Evolutionary conservation across 345 rosid species (phyloP).

Genomic region (Arabidopsis arenosa): DNA sequence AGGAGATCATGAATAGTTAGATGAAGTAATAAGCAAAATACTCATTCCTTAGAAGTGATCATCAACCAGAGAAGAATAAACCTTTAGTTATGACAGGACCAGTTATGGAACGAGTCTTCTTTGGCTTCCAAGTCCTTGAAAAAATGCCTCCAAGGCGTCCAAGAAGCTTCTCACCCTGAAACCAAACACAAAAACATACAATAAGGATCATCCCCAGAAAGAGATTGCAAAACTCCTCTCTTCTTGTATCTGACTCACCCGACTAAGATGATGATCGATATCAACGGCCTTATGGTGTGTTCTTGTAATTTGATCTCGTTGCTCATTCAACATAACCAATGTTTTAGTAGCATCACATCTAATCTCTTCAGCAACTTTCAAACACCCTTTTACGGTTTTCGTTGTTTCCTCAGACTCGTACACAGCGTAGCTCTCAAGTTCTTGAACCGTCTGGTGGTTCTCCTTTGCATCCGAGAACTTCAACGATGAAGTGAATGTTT

Average conservation of each 20-base stretch:
- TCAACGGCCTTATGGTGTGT: slow-evolving; percentile 68
- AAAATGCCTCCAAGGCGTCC: slow-evolving; percentile 92
- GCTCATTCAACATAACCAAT: slow-evolving; percentile 78
- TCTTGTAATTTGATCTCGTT: slow-evolving; percentile 78
- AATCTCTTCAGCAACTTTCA: slow-evolving; percentile 87
- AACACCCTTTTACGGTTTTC: slow-evolving; percentile 71
- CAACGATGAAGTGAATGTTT: too few relatives aligned
- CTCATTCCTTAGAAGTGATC: neutral
- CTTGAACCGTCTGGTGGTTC: slow-evolving; percentile 84
- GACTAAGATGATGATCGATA: slow-evolving; percentile 82
- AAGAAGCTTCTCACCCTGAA: slow-evolving; percentile 93
- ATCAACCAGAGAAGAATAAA: slow-evolving; percentile 32
- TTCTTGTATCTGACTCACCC: slow-evolving; percentile 52
- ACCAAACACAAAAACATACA: slow-evolving; percentile 35
- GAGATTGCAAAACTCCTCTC: slow-evolving; percentile 1
- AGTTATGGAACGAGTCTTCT: slow-evolving; percentile 63
- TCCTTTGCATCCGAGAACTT: slow-evolving; percentile 30
- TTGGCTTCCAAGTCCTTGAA: slow-evolving; percentile 91
- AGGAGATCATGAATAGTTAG: neutral
- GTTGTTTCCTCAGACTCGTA: slow-evolving; percentile 92
- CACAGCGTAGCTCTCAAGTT: slow-evolving; percentile 75
- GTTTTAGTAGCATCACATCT: slow-evolving; percentile 80
- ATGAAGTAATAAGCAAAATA: slow-evolving; percentile 19
- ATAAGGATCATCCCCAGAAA: neutral
- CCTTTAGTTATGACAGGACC: slow-evolving; percentile 79